These are phyloP conservation scores for Pleurotus djamor DNA, from an alignment of 768 basidiomycete genomes.

Conservation along the genomic window DNA sequence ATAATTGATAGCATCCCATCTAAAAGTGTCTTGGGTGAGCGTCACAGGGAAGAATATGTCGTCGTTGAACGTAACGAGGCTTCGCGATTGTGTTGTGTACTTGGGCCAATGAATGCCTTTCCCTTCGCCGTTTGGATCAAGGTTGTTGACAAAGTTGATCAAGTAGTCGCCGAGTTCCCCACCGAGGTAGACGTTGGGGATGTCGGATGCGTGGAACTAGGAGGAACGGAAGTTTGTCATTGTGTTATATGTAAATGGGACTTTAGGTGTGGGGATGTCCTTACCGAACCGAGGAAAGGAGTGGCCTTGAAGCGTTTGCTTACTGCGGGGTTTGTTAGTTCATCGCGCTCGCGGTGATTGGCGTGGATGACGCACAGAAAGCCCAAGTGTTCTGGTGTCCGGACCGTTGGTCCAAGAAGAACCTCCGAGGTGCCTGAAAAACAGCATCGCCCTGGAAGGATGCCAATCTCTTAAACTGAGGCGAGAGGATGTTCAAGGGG, in stretches of 20 bases:
- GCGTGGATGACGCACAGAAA: not conserved
- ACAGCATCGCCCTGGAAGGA: constrained; percentile 12
- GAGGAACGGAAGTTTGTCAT: not conserved
- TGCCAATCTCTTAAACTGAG: constrained; percentile 18
- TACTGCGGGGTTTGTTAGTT: not conserved
- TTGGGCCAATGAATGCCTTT: constrained; percentile 28
- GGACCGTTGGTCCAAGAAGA: constrained; percentile 1
- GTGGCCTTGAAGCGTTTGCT: not conserved
- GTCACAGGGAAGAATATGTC: constrained; percentile 5
- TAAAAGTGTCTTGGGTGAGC: not conserved
- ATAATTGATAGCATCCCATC: not conserved
- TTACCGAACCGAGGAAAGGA: not conserved
- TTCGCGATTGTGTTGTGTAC: constrained; percentile 13
- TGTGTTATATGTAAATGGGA: no score
- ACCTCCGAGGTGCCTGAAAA: constrained; percentile 2
- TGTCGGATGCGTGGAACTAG: constrained; percentile 30
- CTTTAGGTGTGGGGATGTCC: not conserved
- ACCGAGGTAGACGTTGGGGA: constrained; percentile 21
- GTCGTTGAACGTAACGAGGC: not conserved
- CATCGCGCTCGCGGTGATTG: no score
- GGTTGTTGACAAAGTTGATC: constrained; percentile 29
- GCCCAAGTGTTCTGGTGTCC: not conserved
- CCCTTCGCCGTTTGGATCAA: constrained; percentile 30
- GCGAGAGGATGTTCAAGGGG: constrained; percentile 2
- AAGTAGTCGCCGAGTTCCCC: constrained; percentile 31